Evolutionary conservation across 2,329 filamentous ascomycete genomes (phyloP), one percentile per base, ranked within the genome.

Genomic region (Phoma herbarum): DNA sequence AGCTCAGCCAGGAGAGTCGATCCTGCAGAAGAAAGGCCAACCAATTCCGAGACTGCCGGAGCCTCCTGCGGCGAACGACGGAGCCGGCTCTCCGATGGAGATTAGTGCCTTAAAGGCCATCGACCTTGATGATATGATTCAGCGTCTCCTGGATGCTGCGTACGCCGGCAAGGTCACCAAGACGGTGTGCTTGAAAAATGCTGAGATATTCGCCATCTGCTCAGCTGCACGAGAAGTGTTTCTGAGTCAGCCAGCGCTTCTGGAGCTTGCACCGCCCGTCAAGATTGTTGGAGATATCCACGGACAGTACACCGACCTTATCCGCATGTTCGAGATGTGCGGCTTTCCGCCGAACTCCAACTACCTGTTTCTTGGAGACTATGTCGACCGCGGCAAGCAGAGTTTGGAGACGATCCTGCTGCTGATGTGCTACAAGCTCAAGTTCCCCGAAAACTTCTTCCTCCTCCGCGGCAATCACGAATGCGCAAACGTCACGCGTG

Each of bases 261-360:
- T 99, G 56, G 95, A 99, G 79, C 85, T 99, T 44, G 90, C 94
- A 63, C 92, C 95, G 4, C 94, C 95, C 0, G 95, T 99, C 73
- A 99, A 99, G 81, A 96, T 99, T 71, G 95, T 98, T 26, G 94
- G 94, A 49, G 94, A 98, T 75, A 92, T 98, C 14, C 94, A 98
- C 75, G 94, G 94, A 49, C 94, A 98, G 78, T 98, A 97, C 77
- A 96, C 93, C 11, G 94, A 98, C 77, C 82, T 98, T 50, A 96
- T 98, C 71, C 89, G 94, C 63, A 92, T 98, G 86, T 98, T 98
- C 73, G 94, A 98, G 78, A 97, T 97, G 93, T 97, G 94, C 75
- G 94, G 94, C 5, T 98, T 97, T 73, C 94, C 94, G 8, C 94
- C 94, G 2, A 90, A 86, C 62, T 87, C 93, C 37, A 98, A 98